Percentiles rank a stretch among this genome's conserved stretches.
Evolutionary conservation across 805 yeast genomes (phyloP).

Genomic region (Monosporozyma siamensis): DNA sequence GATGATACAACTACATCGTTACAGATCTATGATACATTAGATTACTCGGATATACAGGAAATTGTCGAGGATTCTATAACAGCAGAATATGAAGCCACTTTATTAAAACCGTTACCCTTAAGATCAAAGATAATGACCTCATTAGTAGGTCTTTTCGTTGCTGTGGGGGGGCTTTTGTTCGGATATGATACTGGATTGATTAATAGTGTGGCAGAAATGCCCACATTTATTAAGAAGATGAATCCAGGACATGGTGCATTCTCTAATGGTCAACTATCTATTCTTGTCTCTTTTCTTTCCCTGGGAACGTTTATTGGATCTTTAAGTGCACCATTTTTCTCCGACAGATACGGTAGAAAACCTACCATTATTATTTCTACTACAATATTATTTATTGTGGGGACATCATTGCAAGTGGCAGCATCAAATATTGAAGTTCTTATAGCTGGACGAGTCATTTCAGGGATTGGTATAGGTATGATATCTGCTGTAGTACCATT

Average conservation of each 20-base stretch:
- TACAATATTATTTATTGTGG: slow-evolving; percentile 56
- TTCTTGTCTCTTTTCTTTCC: slow-evolving; percentile 68
- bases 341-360: slow-evolving; percentile 70
- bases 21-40: no score
- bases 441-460: slow-evolving; percentile 63
- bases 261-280: slow-evolving; percentile 54
- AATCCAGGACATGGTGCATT: slow-evolving; percentile 41
- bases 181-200: slow-evolving; percentile 88
- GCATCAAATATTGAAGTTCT: slow-evolving; percentile 44
- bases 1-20: no score
- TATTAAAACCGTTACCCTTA: slow-evolving; percentile 27
- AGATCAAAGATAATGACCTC: slow-evolving; percentile 56
- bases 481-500: slow-evolving; percentile 74
- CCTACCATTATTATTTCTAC: slow-evolving; percentile 53
- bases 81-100: neutral
- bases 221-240: slow-evolving; percentile 48
- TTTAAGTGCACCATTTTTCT: slow-evolving; percentile 45
- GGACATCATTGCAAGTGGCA: slow-evolving; percentile 61
- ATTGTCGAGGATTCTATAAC: neutral
- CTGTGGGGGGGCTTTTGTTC: slow-evolving; percentile 80
- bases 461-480: slow-evolving; percentile 66
- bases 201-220: slow-evolving; percentile 71
- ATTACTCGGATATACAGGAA: no score
- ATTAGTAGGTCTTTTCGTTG: slow-evolving; percentile 70
- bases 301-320: slow-evolving; percentile 74